Base-by-base conservation (phyloP, 225 moss, liverwort and hornwort genomes). In the Polytrichum formosum region DNA sequence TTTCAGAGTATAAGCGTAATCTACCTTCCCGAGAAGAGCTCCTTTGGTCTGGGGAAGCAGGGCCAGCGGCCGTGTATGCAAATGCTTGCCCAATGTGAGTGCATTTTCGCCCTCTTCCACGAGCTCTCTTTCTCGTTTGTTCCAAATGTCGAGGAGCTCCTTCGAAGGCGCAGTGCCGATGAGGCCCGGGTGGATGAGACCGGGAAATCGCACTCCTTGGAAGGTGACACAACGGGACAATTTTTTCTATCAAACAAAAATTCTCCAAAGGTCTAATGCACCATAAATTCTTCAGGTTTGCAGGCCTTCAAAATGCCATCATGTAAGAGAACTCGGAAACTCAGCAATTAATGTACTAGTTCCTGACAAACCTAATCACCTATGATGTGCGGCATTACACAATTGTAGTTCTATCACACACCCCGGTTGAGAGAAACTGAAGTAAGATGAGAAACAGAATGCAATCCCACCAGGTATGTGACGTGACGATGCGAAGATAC, bases 111-210 rank as follows among this genome's bases (percentile, higher is more conserved):
- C 93, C 53, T 90, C 85, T 54, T 90, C 77, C 28, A 85, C 93
- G 5, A 93, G 84, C 13, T 80, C 87, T 61, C 72, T 81, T 81
- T 93, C 93, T 58, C 93, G 85, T 30, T 78, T 30, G 72, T 93
- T 93, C 93, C 93, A 93, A n/a, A 93, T 93, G 37, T 84, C 81
- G 28, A 93, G 89, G 10, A 93, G 80, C 67, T 93, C 93, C 68
- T 93, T 82, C 55, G 91, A 91, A 22, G 93, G 93, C 26, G 91
- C 93, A 9, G 93, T 93, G 75, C 93, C 93, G 58, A 93, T 93
- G 13, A 93, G 85, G 59, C 93, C 93, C 25, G 93, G 93, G 70
- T 93, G 93, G 19, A 91, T 93, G 53, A 93, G 82, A 20, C 93
- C 93, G 6, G 93, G 87, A 56, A 93, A 93, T 53, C 93, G 85